These are phyloP conservation scores for Cladophialophora immunda DNA, from an alignment of 2,329 filamentous ascomycete genomes.

Conservation along the genomic window DNA sequence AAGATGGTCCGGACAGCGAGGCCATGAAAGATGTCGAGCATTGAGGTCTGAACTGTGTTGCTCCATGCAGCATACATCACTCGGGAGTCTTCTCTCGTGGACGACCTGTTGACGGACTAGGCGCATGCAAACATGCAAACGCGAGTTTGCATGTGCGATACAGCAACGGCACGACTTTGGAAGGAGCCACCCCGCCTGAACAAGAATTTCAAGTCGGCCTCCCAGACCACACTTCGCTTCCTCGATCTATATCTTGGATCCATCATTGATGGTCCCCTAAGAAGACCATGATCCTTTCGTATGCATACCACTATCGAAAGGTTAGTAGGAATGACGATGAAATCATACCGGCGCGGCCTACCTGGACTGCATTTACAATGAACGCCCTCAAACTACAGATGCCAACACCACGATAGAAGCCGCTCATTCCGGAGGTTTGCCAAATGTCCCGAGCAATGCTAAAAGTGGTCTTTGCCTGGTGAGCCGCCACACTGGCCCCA, in stretches of 20 bases:
- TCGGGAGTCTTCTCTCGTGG: background rate
- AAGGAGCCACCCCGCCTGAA: background rate
- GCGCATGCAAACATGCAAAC: background rate
- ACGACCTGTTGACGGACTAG: background rate
- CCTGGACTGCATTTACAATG: constrained; percentile 86
- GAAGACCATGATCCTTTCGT: constrained; percentile 81
- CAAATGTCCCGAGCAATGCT: constrained; percentile 74
- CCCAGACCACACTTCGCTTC: background rate
- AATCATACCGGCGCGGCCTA: constrained; percentile 43
- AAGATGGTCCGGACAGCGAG: constrained; percentile 16
- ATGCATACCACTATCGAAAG: constrained; percentile 76
- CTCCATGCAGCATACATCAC: background rate
- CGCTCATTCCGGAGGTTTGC: constrained; percentile 64
- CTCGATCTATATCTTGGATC: background rate
- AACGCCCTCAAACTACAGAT: constrained; percentile 89
- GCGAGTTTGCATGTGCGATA: background rate
- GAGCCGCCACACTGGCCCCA: constrained; percentile 40
- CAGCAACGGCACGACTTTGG: background rate
- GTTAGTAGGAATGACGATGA: constrained; percentile 20
- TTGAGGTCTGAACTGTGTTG: constrained; percentile 4
- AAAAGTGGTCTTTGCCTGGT: constrained; percentile 59
- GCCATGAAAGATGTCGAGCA: constrained; percentile 33
- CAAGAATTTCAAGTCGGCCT: background rate
- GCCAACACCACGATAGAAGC: constrained; percentile 78
- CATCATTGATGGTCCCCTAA: constrained; percentile 22